Evolutionary conservation across 2,329 filamentous ascomycete genomes (phyloP), one percentile per base, ranked within the genome.

Genomic region (Cordyceps javanica): DNA sequence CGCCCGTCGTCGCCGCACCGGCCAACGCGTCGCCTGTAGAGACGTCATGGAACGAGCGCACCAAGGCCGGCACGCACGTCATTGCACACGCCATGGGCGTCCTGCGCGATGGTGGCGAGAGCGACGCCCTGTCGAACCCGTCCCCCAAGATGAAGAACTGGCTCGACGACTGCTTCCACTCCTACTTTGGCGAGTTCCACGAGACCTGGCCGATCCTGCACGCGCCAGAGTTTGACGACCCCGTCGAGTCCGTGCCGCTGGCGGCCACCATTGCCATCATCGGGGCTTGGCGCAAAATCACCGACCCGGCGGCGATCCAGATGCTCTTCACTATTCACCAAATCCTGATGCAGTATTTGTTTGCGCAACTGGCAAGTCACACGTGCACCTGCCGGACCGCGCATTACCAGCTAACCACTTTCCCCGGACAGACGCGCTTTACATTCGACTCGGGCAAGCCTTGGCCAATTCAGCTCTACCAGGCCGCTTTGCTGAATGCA

Each of bases 181-280:
- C 68, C 0, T 80, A 76, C 36, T 68, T 78, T n/a, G 64, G 64
- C 0, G 59, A 67, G 0, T 74, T 77, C 30, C 75, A 77, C 57
- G 66, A 73, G 28, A 67, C 68, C 1, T 77, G 74, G 67, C 72
- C 76, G 6, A 63, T 76, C 2, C 61, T 78, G 4, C 74, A 76
- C 59, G 66, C 64, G 0, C 73, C 75, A 1, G 63, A 67, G 0
- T 71, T 71, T 51, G 68, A 66, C 38, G 67, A 71, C 32, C 65
- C 58, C 14, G 66, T 66, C 23, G 45, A 56, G 6, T 41, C 8
- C 64, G 70, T 2, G 54, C 67, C 2, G 21, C 64, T 4, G 19
- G 72, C 3, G 54, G 67, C 0, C 64, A 69, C 71, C 0, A 67
- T 74, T 11, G 64, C 67, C 14, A 73, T 76, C 66, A 70, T 76